Base-by-base conservation (phyloP, 768 basidiomycete genomes). In the Leccinum uliginosum region DNA sequence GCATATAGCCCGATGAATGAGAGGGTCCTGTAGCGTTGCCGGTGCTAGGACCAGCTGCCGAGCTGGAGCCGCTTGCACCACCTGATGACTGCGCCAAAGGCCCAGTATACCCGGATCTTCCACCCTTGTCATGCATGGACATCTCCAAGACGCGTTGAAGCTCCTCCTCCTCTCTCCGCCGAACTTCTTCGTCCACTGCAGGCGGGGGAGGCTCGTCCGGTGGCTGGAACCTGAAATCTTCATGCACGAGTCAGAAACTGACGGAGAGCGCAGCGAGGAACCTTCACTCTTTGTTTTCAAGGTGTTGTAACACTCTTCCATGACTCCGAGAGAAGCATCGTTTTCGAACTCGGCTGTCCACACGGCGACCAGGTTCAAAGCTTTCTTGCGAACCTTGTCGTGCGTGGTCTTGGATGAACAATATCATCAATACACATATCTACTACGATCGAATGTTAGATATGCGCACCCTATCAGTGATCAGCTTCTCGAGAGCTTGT, bases 71-170 rank as follows among this genome's bases (percentile, higher is more conserved):
- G 45, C 75, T 70, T 7, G 75, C 73, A 53, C 74, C 74, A 14
- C 67, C 65, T 17, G 70, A 19, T 43, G 40, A 73, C 51, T 64
- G 76, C 24, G 70, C 72, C 1, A 77, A 67, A 62, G 82, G 81
- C 8, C 74, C 68, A 1, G 75, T 59, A 80, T 85, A 86, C 32
- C 79, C 76, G 6, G 67, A 63, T 49, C 91, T 80, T 1, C 93
- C 94, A 11, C 94, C 94, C 60, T 87, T 89, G 68, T 98, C 94
- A 54, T 87, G 85, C 75, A 93, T 87, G n/a, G 89, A 92, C 75
- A 97, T 85, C 67, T 96, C 94, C 26, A 98, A 78, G 0, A 87
- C 96, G 5, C 93, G 84, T 66, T 93, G 91, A 2, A 98, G 84
- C 62, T 98, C 96, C 66, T 96, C 96, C 65, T 98, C 96, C 68